Base-by-base conservation (phyloP, 768 basidiomycete genomes). In the Sporobolomyces phaffii region DNA sequence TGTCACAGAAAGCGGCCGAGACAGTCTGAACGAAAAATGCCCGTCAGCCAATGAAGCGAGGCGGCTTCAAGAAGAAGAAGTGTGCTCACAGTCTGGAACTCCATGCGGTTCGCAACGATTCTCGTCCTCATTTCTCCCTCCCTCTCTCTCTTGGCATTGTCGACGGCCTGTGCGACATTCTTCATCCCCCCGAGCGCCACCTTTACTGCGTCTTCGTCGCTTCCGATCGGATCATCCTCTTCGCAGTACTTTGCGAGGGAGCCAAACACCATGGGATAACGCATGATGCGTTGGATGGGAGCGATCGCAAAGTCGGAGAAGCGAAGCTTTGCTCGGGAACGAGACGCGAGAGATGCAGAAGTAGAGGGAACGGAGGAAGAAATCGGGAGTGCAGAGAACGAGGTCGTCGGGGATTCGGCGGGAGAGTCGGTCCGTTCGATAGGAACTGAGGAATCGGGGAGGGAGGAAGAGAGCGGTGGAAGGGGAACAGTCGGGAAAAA, bases 201-300 rank as follows among this genome's bases (percentile, higher is more conserved):
- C 47, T 73, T 72, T 20, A 79, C 62, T 40, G 76, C 76, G 7
- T 73, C 72, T 3, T 75, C 26, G 29, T 45, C 44, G 45, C n/a
- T 20, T 5, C n/a, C 60, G n/a, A 61, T 44, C 31, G 38, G 26
- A 11, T 54, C 53, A 15, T 59, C 43, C 15, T 52, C 69, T 13
- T 29, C 18, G 15, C 68, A 36, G 34, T 62, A 62, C 54, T 70
- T 73, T 22, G 57, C 78, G 40, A 96, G 82, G 73, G 88, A 86
- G 63, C 86, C 86, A 49, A 99, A 83, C 13, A 99, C 82, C 56
- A 98, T 82, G 22, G 92, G 91, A 75, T 99, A 99, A 73, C 87
- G 89, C 83, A 93, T 97, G 54, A 99, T 87, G 56, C 92, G 82
- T 78, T 99, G 94, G 20, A 97, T 83, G n/a, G 94, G 94, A 78